Base-by-base conservation (phyloP, 768 basidiomycete genomes). In the Xerocomellus intermedius region DNA sequence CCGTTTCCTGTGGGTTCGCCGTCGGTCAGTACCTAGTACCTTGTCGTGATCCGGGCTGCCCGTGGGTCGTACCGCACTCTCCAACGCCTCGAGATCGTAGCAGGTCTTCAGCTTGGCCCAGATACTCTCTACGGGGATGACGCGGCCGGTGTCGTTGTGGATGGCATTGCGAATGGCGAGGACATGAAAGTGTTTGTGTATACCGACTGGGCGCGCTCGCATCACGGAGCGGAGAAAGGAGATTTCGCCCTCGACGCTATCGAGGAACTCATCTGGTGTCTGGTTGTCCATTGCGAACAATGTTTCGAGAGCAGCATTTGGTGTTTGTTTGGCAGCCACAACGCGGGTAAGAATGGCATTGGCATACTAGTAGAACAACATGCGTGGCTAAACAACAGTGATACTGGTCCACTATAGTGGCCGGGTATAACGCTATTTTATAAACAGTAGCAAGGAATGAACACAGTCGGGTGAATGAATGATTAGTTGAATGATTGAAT, bases 141-240 rank as follows among this genome's bases (percentile, higher is more conserved):
- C 55, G 12, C 75, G 78, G 45, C 84, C 84, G 1, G 89, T 90
- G 63, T 91, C 87, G 65, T 82, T 82, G 63, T 79, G 74, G 56
- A 94, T 90, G 43, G 81, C 75, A 62, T 81, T 85, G 54, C 85
- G 84, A 46, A 94, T 86, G 55, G 83, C 80, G 52, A 94, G 76
- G 67, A 89, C 75, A 65, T 93, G 88, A 72, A 93, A 92, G 73
- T 91, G 82, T 28, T 84, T 84, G 70, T 94, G 87, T 32, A 87
- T 83, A 42, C 92, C 92, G 50, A 94, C 82, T 0, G 92, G 92
- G 51, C 92, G 79, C 17, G 89, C 82, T 42, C 84, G 84, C 81
- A 89, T 89, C 49, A 92, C 76, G 8, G 89, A 87, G 47, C 87
- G 82, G 68, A 94, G 93, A 72, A 94, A 88, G 9, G 88, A 79